Conservation (phyloP, 2,329 filamentous ascomycete species). For the Calonectria fujianensis region DNA sequence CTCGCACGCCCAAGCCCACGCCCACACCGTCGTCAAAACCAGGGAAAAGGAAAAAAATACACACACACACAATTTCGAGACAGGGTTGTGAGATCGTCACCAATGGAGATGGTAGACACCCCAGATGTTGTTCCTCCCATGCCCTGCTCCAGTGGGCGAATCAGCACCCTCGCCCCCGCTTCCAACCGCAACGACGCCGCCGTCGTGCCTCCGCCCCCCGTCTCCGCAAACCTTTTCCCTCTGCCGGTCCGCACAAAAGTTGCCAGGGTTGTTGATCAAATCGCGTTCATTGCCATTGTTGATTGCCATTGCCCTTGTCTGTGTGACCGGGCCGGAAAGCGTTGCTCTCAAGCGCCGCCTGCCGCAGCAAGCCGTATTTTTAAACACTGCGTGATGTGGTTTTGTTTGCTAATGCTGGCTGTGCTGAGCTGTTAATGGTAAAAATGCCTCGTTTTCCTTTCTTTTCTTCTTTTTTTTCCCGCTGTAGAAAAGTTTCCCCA, state of each 20-base stretch:
- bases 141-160: slow-evolving; percentile 1
- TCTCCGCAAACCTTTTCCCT: slow-evolving; percentile 24
- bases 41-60: background rate
- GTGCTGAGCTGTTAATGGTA: slow-evolving; percentile 1
- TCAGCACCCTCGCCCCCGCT: slow-evolving; percentile 20
- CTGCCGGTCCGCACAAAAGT: slow-evolving; percentile 20
- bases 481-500: background rate
- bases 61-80: background rate
- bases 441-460: slow-evolving; percentile 28
- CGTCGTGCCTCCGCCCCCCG: background rate
- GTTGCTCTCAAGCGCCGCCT: background rate
- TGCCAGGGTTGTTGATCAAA: slow-evolving; percentile 14
- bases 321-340: slow-evolving; percentile 8
- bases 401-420: background rate
- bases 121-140: background rate
- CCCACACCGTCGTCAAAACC: background rate
- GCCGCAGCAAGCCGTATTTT: background rate
- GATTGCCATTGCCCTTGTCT: slow-evolving; percentile 26
- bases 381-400: background rate
- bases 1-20: background rate
- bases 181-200: slow-evolving; percentile 17
- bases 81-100: slow-evolving; percentile 22
- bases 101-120: slow-evolving; percentile 3
- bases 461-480: background rate
- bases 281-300: slow-evolving; percentile 13